Base-by-base conservation (phyloP, 305 asterid genomes). In the Caryopteris hybrid region DNA sequence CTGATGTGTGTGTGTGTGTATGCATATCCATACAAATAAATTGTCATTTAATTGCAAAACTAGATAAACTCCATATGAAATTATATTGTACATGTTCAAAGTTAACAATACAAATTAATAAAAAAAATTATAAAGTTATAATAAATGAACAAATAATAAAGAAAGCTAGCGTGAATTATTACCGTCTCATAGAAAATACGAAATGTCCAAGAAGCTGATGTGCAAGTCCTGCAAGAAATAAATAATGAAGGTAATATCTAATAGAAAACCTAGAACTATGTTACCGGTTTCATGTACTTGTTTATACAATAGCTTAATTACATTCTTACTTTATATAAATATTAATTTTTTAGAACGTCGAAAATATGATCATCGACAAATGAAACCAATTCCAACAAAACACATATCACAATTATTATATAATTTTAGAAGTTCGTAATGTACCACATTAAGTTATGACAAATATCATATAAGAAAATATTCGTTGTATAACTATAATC, bases 201-300 rank as follows among this genome's bases (percentile, higher is more conserved):
- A 75, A 92, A 92, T 71, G 98, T 92, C 98, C 98, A 92, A 18
- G 98, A 92, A 64, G 90, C 92, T 21, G 98, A 89, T 29, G 98
- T 92, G 77, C 98, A 92, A 43, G 98, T 92, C 96, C 97, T 92
- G 88, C 71, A n/a, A n/a, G n/a, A n/a, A n/a, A n/a, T n/a, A n/a
- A n/a, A 57, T 1, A 41, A 41, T 25, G 31, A n/a, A 36, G 48
- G 20, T 6, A 52, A 22, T 23, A 66, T 22, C 16, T 11, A 7
- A 42, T 58, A 39, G 52, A 47, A 20, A 66, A 71, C 20, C 3
- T 45, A 17, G 29, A 54, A n/a, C 41, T 14, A 62, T 21, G 8
- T 6, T 14, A 43, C 27, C 52, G n/a, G 11, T 12, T 23, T 53
- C 12, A 23, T 29, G n/a, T 5, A 54, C 64, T 41, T 68, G 11